Percentiles rank a stretch among this genome's conserved stretches.
Conservation (phyloP, 495 filamentous ascomycete species). For the Glarea lozoyensis region DNA sequence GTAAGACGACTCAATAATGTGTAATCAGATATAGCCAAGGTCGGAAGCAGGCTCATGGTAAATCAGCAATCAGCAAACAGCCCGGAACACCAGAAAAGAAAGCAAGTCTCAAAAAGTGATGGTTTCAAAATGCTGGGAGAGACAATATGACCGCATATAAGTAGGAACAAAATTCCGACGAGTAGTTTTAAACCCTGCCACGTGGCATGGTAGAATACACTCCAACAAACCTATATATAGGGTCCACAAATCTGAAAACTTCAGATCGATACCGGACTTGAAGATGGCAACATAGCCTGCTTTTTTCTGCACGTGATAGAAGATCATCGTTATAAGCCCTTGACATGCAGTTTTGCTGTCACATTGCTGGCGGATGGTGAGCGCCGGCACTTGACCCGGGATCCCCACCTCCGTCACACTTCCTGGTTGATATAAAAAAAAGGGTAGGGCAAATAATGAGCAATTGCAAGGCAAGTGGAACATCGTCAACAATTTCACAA, state of each 20-base stretch:
- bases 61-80: not conserved
- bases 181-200: constrained; percentile 6
- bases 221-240: constrained; percentile 14
- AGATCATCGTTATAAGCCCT: not conserved
- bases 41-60: too few relatives aligned
- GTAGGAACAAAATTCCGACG: constrained; percentile 6
- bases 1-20: too few relatives aligned
- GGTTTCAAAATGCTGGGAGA: not conserved
- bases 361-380: not conserved
- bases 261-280: constrained; percentile 1
- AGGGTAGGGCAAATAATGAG: too few relatives aligned
- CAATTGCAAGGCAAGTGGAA: not conserved
- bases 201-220: constrained; percentile 14
- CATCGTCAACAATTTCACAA: not conserved
- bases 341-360: not conserved
- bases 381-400: not conserved
- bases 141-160: constrained; percentile 4
- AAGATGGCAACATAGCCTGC: not conserved
- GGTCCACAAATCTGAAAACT: constrained; percentile 2
- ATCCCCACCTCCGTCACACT: not conserved
- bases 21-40: not conserved
- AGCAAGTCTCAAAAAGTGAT: not conserved
- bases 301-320: too few relatives aligned
- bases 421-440: not conserved
- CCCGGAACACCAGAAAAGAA: not conserved